Percentiles rank a stretch among this genome's conserved stretches.
Evolutionary conservation across 768 basidiomycete genomes (phyloP).

Genomic region (Termitomyces sp.): DNA sequence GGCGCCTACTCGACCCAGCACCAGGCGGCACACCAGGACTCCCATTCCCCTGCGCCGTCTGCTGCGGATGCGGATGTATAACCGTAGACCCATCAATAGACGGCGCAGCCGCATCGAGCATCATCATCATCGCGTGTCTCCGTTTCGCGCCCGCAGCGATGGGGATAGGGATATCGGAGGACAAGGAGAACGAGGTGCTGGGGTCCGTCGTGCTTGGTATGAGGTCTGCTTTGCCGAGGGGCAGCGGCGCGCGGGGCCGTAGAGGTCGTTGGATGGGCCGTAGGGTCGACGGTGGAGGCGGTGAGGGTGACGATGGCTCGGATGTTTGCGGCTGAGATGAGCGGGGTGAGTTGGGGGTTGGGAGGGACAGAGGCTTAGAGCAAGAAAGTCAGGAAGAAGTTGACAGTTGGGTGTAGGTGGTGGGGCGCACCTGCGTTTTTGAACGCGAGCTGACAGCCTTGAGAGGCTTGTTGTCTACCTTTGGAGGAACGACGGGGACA

Average conservation of each 20-base stretch:
- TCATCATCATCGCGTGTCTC: slow-evolving; percentile 75
- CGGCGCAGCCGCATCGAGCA: slow-evolving; percentile 55
- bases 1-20: slow-evolving; percentile 32
- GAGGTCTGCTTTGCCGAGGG: slow-evolving; percentile 12
- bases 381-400: not conserved
- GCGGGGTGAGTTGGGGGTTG: slow-evolving; percentile 25
- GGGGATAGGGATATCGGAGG: slow-evolving; percentile 33
- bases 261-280: slow-evolving; percentile 21
- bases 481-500: slow-evolving; percentile 17
- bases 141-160: slow-evolving; percentile 63
- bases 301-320: slow-evolving; percentile 29
- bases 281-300: slow-evolving; percentile 25
- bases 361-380: slow-evolving; percentile 21
- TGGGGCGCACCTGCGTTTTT: slow-evolving; percentile 25
- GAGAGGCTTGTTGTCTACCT: slow-evolving; percentile 14
- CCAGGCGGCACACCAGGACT: not conserved
- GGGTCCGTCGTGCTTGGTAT: not conserved
- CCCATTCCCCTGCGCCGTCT: not conserved
- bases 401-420: no score
- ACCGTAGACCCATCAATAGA: not conserved
- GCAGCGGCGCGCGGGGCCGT: slow-evolving; percentile 7
- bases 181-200: slow-evolving; percentile 15
- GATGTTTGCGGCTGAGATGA: slow-evolving; percentile 18
- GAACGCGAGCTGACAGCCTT: slow-evolving; percentile 9
- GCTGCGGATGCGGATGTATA: not conserved